Base-by-base conservation (phyloP, 2,329 filamentous ascomycete genomes). In the Tolypocladium guangdongense region DNA sequence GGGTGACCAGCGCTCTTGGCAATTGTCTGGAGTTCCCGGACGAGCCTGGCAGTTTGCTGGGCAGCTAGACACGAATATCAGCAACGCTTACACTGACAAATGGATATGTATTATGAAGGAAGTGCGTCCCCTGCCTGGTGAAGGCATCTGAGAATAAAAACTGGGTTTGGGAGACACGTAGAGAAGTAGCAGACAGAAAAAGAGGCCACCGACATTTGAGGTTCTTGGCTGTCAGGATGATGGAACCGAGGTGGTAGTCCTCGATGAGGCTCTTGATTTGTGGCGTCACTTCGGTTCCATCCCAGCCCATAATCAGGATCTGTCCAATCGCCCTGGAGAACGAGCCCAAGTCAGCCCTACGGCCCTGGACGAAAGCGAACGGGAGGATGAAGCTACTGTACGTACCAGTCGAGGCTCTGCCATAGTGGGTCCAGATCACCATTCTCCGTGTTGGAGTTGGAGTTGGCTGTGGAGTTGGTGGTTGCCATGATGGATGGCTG, bases 11-110 rank as follows among this genome's bases (percentile, higher is more conserved):
- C 87, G 70, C 95, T 81, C 65, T 89, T 88, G 38, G 93, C 93
- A 65, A 95, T 92, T 50, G 85, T 90, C 70, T 99, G 93, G 46
- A 99, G 77, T 64, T 97, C 90, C 64, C 93, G 87, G 33, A 96
- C 89, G 43, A 97, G 78, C 64, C 80, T 82, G 45, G 92, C 91
- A 35, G 92, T 91, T 65, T 96, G 88, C 67, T 95, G 85, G 56
- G 91, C 92, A 64, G 91, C 92, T 97, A 68, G 62, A 50, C 39
- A 52, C 66, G 72, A 60, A 68, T 59, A 59, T 52, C 52, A 59
- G 58, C 51, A 55, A 52, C 24, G 37, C 20, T 39, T 41, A 32
- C 46, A 20, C 43, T 7, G 18, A 12, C 43, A 20, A n/a, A 14
- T 32, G 24, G 16, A 46, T 12, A 5, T 35, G 33, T 6, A 14